Evolutionary conservation across 495 filamentous ascomycete species (phyloP).

Genomic region (Aspergillus asperescens): DNA sequence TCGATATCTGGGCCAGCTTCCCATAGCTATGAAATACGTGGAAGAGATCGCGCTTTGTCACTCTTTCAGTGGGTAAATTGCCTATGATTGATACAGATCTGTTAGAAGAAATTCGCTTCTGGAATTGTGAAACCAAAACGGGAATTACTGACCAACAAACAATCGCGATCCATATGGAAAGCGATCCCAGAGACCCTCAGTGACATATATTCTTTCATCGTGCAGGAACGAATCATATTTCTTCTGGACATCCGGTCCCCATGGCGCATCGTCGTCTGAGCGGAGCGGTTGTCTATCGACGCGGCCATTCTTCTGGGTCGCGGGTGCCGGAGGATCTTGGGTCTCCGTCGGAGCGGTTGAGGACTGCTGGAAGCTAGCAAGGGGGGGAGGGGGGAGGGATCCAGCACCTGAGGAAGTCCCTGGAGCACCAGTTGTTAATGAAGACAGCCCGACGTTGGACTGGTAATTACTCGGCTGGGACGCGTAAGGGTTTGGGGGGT

Average conservation of each 20-base stretch:
- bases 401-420: conserved; percentile 50
- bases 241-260: conserved; percentile 60
- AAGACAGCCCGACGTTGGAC: conserved; percentile 35
- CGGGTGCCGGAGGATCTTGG: conserved; percentile 30
- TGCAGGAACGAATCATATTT: conserved; percentile 78
- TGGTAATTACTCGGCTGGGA: conserved; percentile 44
- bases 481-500: conserved; percentile 32
- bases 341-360: conserved; percentile 29
- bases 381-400: conserved; percentile 56
- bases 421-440: conserved; percentile 47
- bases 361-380: conserved; percentile 50
- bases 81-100: conserved; percentile 46
- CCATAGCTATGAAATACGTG: conserved; percentile 83
- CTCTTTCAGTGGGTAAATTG: conserved; percentile 86
- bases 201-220: conserved; percentile 73
- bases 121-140: not conserved
- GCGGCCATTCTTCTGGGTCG: conserved; percentile 26
- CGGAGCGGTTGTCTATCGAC: conserved; percentile 26
- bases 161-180: conserved; percentile 82
- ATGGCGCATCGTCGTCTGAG: conserved; percentile 46
- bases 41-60: conserved; percentile 90
- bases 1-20: conserved; percentile 86
- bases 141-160: conserved; percentile 87
- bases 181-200: conserved; percentile 87
- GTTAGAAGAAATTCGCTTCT: conserved; percentile 13